Percentiles rank a stretch among this genome's conserved stretches.
Evolutionary conservation across 106 monocot species (phyloP).

Genomic region (Cymbidium sinense): DNA sequence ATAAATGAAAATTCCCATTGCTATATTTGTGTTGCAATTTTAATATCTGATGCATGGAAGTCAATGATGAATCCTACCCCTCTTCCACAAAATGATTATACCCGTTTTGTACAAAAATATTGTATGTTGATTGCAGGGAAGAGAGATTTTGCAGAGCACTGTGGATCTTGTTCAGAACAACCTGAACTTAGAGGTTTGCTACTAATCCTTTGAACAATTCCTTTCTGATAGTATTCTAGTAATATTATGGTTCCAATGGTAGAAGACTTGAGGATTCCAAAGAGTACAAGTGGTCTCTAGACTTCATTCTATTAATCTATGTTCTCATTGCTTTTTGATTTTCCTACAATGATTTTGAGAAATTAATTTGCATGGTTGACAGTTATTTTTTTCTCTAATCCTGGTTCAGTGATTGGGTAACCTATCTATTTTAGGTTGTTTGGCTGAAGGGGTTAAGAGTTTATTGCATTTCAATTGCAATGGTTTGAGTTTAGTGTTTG

Average conservation of each 20-base stretch:
- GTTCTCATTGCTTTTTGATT: not conserved
- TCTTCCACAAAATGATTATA: not conserved
- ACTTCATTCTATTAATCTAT: not conserved
- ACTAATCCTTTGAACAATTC: not conserved
- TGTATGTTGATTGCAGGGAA: conserved; percentile 58
- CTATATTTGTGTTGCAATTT: not conserved
- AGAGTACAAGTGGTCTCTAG: not conserved
- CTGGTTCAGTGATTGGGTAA: too few species aligned
- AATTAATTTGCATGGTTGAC: too few species aligned
- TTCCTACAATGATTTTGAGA: not conserved
- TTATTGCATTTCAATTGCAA: too few species aligned
- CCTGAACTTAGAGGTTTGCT: conserved; percentile 78
- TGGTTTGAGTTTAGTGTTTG: not conserved
- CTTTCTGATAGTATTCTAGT: not conserved
- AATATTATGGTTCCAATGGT: too few species aligned
- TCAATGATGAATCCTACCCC: not conserved
- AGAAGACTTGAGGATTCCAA: not conserved
- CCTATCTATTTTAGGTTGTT: too few species aligned
- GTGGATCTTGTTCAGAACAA: conserved; percentile 94
- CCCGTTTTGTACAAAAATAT: too few species aligned
- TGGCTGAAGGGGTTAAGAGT: too few species aligned
- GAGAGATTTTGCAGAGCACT: conserved; percentile 94
- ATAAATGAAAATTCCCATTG: not conserved
- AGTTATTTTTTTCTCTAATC: too few species aligned
- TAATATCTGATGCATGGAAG: not conserved